These are phyloP conservation scores for Trametes villosa DNA, from an alignment of 768 basidiomycete species.

Conservation along the genomic window DNA sequence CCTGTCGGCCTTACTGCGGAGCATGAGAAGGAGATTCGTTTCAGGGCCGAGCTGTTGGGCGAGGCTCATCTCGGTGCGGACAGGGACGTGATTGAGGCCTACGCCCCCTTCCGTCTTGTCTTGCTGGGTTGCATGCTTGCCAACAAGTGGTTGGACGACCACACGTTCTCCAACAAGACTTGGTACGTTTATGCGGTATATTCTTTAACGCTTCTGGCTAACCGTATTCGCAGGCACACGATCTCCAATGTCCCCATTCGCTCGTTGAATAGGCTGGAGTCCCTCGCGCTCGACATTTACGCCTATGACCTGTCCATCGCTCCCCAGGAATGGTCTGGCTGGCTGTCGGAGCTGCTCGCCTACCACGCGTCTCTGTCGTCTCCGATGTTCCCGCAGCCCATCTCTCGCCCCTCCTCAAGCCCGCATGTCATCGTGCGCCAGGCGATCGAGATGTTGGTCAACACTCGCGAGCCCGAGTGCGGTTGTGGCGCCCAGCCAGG, in stretches of 20 bases:
- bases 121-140: conserved; percentile 85
- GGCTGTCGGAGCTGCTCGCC: conserved; percentile 67
- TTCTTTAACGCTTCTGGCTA: neutral
- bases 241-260: conserved; percentile 78
- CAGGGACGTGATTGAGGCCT: conserved; percentile 54
- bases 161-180: conserved; percentile 89
- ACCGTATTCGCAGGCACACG: conserved; percentile 58
- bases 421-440: conserved; percentile 71
- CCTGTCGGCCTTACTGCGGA: conserved; percentile 54
- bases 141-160: conserved; percentile 89
- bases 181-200: conserved; percentile 53
- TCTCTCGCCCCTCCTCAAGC: conserved; percentile 75
- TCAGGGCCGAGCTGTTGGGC: conserved; percentile 66
- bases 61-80: conserved; percentile 49
- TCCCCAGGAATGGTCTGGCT: conserved; percentile 65
- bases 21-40: conserved; percentile 60
- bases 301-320: conserved; percentile 72
- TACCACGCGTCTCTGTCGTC: conserved; percentile 69
- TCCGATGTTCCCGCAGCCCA: conserved; percentile 68
- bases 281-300: conserved; percentile 71
- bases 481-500: conserved; percentile 22
- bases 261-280: conserved; percentile 71
- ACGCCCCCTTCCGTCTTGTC: conserved; percentile 72
- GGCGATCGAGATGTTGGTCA: conserved; percentile 70
- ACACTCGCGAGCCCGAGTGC: conserved; percentile 44